Evolutionary conservation across 1,284 basidiomycete species (phyloP).

Genomic region (Agroathelia rolfsii): DNA sequence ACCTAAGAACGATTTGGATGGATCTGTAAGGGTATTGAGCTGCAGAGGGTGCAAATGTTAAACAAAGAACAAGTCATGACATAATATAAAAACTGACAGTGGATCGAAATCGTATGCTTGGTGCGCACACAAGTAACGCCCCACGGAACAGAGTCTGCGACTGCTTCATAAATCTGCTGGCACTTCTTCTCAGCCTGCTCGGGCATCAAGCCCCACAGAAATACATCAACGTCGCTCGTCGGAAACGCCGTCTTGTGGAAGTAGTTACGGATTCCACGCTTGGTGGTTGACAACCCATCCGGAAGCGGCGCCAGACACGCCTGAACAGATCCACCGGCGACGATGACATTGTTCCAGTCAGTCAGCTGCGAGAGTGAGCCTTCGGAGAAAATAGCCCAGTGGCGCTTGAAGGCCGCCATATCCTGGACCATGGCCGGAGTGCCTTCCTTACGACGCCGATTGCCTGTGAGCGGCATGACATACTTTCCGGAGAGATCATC

Average conservation of each 20-base stretch:
- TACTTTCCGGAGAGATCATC: conserved; percentile 30
- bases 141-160: conserved; percentile 53
- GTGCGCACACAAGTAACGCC: conserved; percentile 54
- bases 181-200: conserved; percentile 51
- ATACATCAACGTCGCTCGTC: conserved; percentile 53
- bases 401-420: conserved; percentile 47
- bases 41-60: conserved; percentile 13
- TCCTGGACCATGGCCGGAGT: conserved; percentile 33
- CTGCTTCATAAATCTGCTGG: conserved; percentile 44
- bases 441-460: conserved; percentile 30
- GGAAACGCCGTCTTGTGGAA: conserved; percentile 44
- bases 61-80: background rate
- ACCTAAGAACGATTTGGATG: conserved; percentile 45
- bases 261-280: conserved; percentile 42
- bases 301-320: conserved; percentile 44
- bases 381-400: conserved; percentile 50
- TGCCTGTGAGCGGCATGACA: conserved; percentile 33
- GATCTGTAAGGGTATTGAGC: conserved; percentile 53
- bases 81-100: conserved; percentile 27
- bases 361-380: conserved; percentile 43
- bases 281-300: conserved; percentile 35
- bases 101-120: conserved; percentile 52
- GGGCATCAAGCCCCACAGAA: conserved; percentile 45
- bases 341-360: conserved; percentile 53
- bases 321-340: conserved; percentile 46